phyloP scores from a whole-genome alignment of 106 monocot species.

The Allium cepa region DNA sequence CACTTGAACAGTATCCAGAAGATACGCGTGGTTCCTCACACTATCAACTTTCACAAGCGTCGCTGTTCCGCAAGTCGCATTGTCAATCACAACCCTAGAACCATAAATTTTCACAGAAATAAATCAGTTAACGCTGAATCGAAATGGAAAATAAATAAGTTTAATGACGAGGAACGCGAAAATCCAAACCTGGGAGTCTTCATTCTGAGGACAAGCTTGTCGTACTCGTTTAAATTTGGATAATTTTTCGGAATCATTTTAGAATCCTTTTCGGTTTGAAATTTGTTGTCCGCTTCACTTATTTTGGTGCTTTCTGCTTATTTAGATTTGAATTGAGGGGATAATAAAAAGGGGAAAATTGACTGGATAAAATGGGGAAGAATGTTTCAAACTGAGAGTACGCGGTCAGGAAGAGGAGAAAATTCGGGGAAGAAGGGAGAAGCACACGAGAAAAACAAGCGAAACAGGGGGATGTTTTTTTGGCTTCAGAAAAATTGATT shows the following conservation, averaged over 20 bases:
- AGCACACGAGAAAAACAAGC: too few species aligned
- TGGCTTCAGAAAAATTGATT: too few species aligned
- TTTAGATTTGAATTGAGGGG: neutral
- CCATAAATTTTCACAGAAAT: neutral
- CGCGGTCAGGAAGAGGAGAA: too few species aligned
- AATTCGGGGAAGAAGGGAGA: too few species aligned
- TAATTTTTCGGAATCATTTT: too few species aligned
- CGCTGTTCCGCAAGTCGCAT: neutral
- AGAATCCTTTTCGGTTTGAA: too few species aligned
- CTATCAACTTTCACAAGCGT: constrained; percentile 19
- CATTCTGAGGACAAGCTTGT: constrained; percentile 55
- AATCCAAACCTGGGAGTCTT: constrained; percentile 47
- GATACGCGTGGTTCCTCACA: constrained; percentile 8
- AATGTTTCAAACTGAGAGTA: too few species aligned
- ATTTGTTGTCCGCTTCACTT: constrained; percentile 20
- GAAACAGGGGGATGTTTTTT: too few species aligned
- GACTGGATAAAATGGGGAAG: too few species aligned
- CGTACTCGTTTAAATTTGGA: constrained; percentile 40
- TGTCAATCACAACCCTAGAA: constrained; percentile 13
- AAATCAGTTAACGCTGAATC: neutral
- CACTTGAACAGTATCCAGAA: constrained; percentile 9
- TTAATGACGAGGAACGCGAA: too few species aligned
- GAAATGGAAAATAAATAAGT: too few species aligned
- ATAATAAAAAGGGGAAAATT: too few species aligned
- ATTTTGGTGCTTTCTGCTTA: neutral